Evolutionary conservation across 495 filamentous ascomycete species (phyloP), one percentile per base, ranked within the genome.

Genomic region (Parathielavia hyrcaniae): DNA sequence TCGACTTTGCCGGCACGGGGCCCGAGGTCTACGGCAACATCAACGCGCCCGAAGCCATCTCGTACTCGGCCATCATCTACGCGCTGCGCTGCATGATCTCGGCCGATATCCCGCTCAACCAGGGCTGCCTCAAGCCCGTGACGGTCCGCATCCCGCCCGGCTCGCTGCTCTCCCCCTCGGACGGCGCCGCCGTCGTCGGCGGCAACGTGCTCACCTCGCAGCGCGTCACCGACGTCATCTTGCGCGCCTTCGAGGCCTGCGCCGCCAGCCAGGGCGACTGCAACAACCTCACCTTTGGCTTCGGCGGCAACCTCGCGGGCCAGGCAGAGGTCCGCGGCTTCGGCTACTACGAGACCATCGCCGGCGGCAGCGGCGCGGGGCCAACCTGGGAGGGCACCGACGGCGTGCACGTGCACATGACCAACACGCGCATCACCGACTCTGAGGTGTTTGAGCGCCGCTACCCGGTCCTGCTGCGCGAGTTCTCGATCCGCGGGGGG

Each of bases 371-470:
- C 61, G 93, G 93, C 51, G 93, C 93, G 0, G 91, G 92, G 0
- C 82, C 87, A 1, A 80, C 80, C 38, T 98, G 93, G 93, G 80
- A 89, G 53, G 93, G 93, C 45, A 90, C 90, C 9, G 86, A 81
- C 50, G 93, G 93, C 44, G 89, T 97, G 45, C 93, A 98, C 68
- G 86, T 85, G 20, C 92, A 97, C 71, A 98, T 97, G 92, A 98
- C 93, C n/a, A 98, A 98, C 70, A 98, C 93, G 6, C 84, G 93
- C 1, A 97, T 97, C 67, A 98, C 93, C 1, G 93, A 98, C 73
- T 80, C 89, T 0, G 93, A 98, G 63, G 84, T 97, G n/a, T 91
- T 98, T 64, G 93, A 98, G 71, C 81, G 92, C 2, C 81, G 93
- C 16, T 98, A 98, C 64, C 93, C 93, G 1, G 88, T 96, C 2